phyloP scores from a whole-genome alignment of 306 rosid species.

The Acacia crassicarpa region DNA sequence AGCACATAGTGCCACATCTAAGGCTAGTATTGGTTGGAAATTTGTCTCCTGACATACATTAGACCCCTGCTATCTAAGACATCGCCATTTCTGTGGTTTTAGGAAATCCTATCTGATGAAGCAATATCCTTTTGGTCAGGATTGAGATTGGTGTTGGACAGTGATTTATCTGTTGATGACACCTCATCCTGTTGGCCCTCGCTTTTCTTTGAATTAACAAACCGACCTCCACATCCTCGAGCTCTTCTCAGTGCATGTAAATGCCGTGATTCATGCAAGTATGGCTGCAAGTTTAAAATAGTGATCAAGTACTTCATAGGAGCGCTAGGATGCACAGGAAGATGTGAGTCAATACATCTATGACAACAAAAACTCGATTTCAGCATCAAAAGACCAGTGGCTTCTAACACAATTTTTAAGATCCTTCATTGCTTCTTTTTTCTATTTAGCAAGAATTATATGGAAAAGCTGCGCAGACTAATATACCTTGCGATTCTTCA shows the following conservation, averaged over 20 bases:
- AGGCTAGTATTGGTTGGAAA: slow-evolving; percentile 32
- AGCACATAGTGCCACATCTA: slow-evolving; percentile 36
- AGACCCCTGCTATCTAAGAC: slow-evolving; percentile 1
- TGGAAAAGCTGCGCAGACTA: not conserved
- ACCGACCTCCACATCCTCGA: slow-evolving; percentile 93
- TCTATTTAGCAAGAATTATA: slow-evolving; percentile 5
- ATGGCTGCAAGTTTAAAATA: slow-evolving; percentile 67
- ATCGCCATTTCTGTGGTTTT: slow-evolving; percentile 18
- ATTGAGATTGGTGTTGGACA: slow-evolving; percentile 60
- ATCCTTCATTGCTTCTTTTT: slow-evolving; percentile 7
- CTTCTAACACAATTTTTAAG: slow-evolving; percentile 45
- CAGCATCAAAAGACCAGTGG: slow-evolving; percentile 22
- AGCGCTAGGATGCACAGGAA: slow-evolving; percentile 11
- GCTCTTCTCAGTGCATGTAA: slow-evolving; percentile 83
- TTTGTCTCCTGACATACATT: slow-evolving; percentile 24
- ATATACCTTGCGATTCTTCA: slow-evolving; percentile 79
- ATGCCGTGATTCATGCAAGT: slow-evolving; percentile 93
- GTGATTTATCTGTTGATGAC: slow-evolving; percentile 54
- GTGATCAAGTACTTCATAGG: slow-evolving; percentile 6
- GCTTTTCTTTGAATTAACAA: slow-evolving; percentile 77
- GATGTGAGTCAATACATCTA: slow-evolving; percentile 22
- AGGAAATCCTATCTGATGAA: slow-evolving; percentile 60
- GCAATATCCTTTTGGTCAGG: slow-evolving; percentile 60
- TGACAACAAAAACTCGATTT: not conserved
- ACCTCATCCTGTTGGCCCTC: slow-evolving; percentile 59